Conservation (phyloP, 2,329 filamentous ascomycete species). For the Stagonosporopsis chrysanthemi region DNA sequence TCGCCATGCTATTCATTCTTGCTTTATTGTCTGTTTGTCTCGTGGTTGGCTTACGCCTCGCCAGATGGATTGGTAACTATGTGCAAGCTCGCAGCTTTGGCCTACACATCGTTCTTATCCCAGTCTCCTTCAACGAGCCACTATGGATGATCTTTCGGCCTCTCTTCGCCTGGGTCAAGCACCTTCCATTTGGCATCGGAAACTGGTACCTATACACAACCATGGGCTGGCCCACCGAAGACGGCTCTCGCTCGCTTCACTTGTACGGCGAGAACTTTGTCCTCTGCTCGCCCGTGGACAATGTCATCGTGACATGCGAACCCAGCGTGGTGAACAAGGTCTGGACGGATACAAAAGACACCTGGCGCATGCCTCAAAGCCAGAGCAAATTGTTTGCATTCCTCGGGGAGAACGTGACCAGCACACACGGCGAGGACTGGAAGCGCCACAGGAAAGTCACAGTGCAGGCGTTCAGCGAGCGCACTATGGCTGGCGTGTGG, state of each 20-base stretch:
- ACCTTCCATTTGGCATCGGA: conserved; percentile 27
- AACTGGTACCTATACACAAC: conserved; percentile 32
- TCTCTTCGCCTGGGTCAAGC: conserved; percentile 25
- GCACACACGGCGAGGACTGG: conserved; percentile 31
- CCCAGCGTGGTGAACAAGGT: conserved; percentile 22
- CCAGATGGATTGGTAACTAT: conserved; percentile 23
- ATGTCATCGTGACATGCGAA: conserved; percentile 30
- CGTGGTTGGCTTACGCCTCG: conserved; percentile 2
- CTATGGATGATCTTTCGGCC: conserved; percentile 32
- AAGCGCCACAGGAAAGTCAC: conserved; percentile 33
- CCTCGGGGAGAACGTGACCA: conserved; percentile 29
- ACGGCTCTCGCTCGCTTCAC: conserved; percentile 20
- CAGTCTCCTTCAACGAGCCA: conserved; percentile 31
- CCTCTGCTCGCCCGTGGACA: conserved; percentile 32
- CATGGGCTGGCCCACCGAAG: conserved; percentile 35
- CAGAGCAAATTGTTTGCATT: conserved; percentile 28
- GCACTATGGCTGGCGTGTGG: conserved; percentile 24
- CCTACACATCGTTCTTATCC: conserved; percentile 30
- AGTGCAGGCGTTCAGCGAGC: conserved; percentile 27
- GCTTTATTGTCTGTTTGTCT: background rate
- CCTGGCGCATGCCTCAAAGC: conserved; percentile 18
- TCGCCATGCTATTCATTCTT: background rate
- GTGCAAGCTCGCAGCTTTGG: conserved; percentile 18
- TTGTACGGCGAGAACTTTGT: conserved; percentile 35
- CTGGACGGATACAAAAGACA: conserved; percentile 17